These are phyloP conservation scores for Chrysosporium queenslandicum DNA, from an alignment of 2,329 filamentous ascomycete species.

Conservation along the genomic window DNA sequence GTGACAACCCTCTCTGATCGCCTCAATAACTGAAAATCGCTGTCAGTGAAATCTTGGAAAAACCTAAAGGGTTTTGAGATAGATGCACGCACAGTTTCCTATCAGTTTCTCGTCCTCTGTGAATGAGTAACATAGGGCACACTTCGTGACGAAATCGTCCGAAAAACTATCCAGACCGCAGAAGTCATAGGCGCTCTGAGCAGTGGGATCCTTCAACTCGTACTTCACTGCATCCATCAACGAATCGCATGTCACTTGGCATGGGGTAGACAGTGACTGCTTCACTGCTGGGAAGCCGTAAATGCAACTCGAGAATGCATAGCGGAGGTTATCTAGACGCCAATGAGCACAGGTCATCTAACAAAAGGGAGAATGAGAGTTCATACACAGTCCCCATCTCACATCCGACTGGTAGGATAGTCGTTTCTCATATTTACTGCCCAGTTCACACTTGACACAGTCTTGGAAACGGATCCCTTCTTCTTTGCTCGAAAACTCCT, in stretches of 20 bases:
- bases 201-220: slow-evolving; percentile 24
- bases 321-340: slow-evolving; percentile 37
- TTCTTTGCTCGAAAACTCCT: slow-evolving; percentile 26
- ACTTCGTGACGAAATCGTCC: slow-evolving; percentile 34
- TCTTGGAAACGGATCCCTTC: slow-evolving; percentile 30
- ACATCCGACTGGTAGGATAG: slow-evolving; percentile 34
- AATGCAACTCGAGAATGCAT: slow-evolving; percentile 36
- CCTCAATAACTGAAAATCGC: slow-evolving; percentile 33
- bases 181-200: slow-evolving; percentile 28
- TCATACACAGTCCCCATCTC: slow-evolving; percentile 38
- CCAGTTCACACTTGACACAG: slow-evolving; percentile 36
- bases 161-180: slow-evolving; percentile 32
- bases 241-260: slow-evolving; percentile 35
- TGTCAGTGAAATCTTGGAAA: not conserved
- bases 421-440: slow-evolving; percentile 30
- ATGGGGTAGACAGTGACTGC: slow-evolving; percentile 35
- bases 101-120: slow-evolving; percentile 34
- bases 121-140: slow-evolving; percentile 37
- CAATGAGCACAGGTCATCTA: not conserved
- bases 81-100: slow-evolving; percentile 34
- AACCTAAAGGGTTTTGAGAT: not conserved
- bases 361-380: not conserved
- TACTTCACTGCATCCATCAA: slow-evolving; percentile 27
- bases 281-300: slow-evolving; percentile 32
- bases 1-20: slow-evolving; percentile 38